These are phyloP conservation scores for Mallotus japonicus DNA, from an alignment of 441 rosid genomes.

Conservation along the genomic window DNA sequence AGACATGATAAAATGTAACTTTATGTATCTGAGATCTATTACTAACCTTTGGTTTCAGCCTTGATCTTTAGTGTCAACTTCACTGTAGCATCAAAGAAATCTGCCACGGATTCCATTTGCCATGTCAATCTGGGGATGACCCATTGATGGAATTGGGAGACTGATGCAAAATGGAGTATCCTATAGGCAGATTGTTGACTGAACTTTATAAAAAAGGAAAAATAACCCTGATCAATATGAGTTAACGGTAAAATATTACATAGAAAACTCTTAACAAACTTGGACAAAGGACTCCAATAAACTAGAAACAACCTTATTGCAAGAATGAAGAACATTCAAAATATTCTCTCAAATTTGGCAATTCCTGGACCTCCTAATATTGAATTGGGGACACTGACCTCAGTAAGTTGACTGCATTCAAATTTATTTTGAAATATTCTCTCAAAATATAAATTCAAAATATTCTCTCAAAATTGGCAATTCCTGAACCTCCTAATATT, in stretches of 20 bases:
- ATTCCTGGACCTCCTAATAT: neutral
- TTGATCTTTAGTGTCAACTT: slow-evolving; percentile 68
- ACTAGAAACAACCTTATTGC: neutral
- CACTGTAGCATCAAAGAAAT: slow-evolving; percentile 76
- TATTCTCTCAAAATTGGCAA: neutral
- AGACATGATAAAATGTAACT: neutral
- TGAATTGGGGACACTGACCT: neutral
- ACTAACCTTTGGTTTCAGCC: slow-evolving; percentile 66
- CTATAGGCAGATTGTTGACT: slow-evolving; percentile 28
- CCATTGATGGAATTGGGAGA: slow-evolving; percentile 21
- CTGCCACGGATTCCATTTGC: slow-evolving; percentile 51
- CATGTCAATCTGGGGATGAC: slow-evolving; percentile 28
- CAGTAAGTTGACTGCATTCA: neutral
- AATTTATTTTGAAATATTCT: neutral
- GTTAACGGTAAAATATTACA: neutral
- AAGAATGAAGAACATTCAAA: neutral
- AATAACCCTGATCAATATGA: neutral
- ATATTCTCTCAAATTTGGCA: neutral
- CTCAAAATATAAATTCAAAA: neutral
- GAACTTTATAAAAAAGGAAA: slow-evolving; percentile 19
- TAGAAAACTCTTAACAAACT: neutral
- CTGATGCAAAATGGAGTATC: slow-evolving; percentile 16
- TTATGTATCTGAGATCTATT: slow-evolving; percentile 3
- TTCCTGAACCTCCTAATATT: neutral
- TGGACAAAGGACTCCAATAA: neutral